phyloP scores from a whole-genome alignment of 345 rosid species.

The Laguncularia racemosa region DNA sequence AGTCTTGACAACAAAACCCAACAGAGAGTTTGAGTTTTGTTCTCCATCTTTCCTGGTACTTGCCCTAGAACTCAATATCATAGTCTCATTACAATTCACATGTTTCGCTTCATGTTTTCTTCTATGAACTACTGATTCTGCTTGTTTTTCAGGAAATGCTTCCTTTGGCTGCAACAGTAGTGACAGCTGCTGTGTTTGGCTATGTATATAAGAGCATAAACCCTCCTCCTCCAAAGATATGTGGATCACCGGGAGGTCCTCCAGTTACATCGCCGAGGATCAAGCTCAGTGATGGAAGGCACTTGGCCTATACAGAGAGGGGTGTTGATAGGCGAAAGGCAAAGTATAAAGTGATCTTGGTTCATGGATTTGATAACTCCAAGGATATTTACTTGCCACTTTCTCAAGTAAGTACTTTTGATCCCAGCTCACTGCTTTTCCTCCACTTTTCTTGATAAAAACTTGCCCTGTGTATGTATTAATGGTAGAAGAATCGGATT shows the following conservation, averaged over 20 bases:
- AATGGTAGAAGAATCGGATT: no score
- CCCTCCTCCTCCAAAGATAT: slow-evolving; percentile 25
- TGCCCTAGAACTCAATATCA: no score
- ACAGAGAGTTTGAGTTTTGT: no score
- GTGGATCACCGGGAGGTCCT: slow-evolving; percentile 22
- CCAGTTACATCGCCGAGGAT: slow-evolving; percentile 27
- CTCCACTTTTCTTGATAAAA: no score
- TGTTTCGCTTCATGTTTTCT: no score
- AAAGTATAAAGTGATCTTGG: slow-evolving; percentile 21
- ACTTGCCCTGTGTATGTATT: not conserved
- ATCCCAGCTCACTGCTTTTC: no score
- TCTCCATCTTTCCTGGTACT: no score
- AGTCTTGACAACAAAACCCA: no score
- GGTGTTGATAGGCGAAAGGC: slow-evolving; percentile 31
- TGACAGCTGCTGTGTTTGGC: slow-evolving; percentile 11
- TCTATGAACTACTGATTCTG: no score
- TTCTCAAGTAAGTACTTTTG: slow-evolving; percentile 15
- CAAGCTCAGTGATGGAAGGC: slow-evolving; percentile 26
- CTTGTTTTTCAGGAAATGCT: slow-evolving; percentile 3
- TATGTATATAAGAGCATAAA: slow-evolving; percentile 13
- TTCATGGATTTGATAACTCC: slow-evolving; percentile 43
- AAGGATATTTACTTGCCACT: slow-evolving; percentile 29
- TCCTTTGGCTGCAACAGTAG: slow-evolving; percentile 1
- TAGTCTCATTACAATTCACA: no score
- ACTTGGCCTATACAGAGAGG: slow-evolving; percentile 32